Base-by-base conservation (phyloP, 257 asterid genomes). In the Scutellaria barbata region DNA sequence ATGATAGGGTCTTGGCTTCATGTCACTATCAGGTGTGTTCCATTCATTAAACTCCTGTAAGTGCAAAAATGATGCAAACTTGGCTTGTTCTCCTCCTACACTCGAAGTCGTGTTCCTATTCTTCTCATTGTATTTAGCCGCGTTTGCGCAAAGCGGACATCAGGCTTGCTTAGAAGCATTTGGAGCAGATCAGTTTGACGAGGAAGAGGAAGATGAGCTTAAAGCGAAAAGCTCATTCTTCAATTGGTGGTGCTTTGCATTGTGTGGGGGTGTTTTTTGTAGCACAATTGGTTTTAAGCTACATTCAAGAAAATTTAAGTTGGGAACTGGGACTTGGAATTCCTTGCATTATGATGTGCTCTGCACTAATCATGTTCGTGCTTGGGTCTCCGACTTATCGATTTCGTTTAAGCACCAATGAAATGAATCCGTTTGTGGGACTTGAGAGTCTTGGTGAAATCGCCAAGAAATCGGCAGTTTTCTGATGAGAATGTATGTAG, bases 301-400 rank as follows among this genome's bases (percentile, higher is more conserved):
- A 83, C 25, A 20, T 20, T 20, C 25, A 20, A 20, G 25, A 20
- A 20, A 20, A 20, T 20, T 2, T 20, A 0, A 79, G 88, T 48
- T 85, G 93, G 92, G 84, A 55, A 16, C 86, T 87, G 51, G 93
- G 90, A 13, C 81, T 85, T 47, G 93, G 90, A 39, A 77, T 87
- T 66, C 87, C 88, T 10, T 85, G 87, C 65, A 58, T 83, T 50
- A 40, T 63, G 40, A 81, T 85, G 90, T 79, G 78, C 59, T 43
- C 81, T 11, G 82, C 75, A 5, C 39, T 70, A 4, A 33, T 30
- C 0, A 5, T 72, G 16, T 78, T 82, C 73, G 78, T 72, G 80
- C 48, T 82, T 1, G 86, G 86, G 1, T 63, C 75, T 37, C 35
- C n/a, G 14, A 72, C 79, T 3, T 82, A 82, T 63, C 75, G 83